Base-by-base conservation (phyloP, 768 basidiomycete genomes). In the Paxillus ammoniavirescens region DNA sequence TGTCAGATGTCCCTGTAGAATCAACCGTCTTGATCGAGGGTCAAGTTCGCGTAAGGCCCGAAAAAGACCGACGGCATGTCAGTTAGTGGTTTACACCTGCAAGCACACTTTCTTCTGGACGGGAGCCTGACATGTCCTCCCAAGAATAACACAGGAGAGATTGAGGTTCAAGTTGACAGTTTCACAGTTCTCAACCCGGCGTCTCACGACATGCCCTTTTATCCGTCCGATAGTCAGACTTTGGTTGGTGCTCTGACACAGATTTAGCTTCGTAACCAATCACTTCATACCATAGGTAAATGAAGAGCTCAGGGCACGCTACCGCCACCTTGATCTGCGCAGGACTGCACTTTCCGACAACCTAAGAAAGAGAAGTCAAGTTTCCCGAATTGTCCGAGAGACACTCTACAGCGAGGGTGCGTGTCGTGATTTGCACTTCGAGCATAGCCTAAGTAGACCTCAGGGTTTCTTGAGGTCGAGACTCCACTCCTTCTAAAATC, bases 391-490 rank as follows among this genome's bases (percentile, higher is more conserved):
- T 55, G 78, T 91, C 41, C 82, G 94, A 48, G 79, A 82, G 54
- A 73, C 83, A 40, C 80, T 98, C 33, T 81, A 91, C 64, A 77
- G 87, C 50, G 76, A 84, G 66, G 89, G 94, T 89, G 61, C 44
- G 77, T 68, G 42, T 58, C 23, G 26, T 45, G 36, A 40, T 41
- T 40, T 58, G 50, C 50, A 52, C 54, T 46, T 47, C 53, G 31
- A 50, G 21, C 48, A 35, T 49, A 47, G 47, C 37, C 47, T 26
- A 13, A 26, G 15, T 50, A 36, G 35, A 8, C 62, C 50, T 61
- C 51, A 97, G 95, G 82, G 63, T 98, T 98, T 70, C 77, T 84
- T 50, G 95, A 97, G 68, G 90, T 98, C 31, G 95, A 98, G 70
- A 98, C 95, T 0, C 95, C 95, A 26, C 78, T 93, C 50, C 79